Evolutionary conservation across 805 yeast genomes (phyloP), one percentile per base, ranked within the genome.

Genomic region (Lipomyces sp.): DNA sequence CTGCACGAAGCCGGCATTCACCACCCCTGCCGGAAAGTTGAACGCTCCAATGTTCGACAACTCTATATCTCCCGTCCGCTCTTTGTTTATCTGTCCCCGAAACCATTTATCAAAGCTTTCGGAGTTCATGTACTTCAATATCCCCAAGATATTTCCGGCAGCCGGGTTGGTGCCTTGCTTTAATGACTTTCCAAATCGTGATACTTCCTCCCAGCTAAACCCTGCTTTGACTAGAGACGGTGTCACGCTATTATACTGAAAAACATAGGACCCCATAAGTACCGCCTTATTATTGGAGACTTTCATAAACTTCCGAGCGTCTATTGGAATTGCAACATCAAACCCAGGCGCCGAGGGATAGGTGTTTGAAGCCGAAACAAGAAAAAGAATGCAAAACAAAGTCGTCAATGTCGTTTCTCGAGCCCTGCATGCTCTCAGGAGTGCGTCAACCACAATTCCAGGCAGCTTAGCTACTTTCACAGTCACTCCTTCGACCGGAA

Each of bases 31-130:
- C 4, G 39, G 18, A 31, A 45, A 51, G 6, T 33, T 18, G 19
- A 31, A 22, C n/a, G 47, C 47, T 2, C 55, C 55, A 29, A 51
- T 21, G 32, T 51, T 51, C 3, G 55, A 51, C 13, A 51, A 26
- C 19, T 46, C 51, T 19, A 51, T 13, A 32, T 42, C 48, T 2
- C 19, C 14, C 1, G 33, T 41, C 14, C 55, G 43, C 6, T 13
- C 22, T 8, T 23, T 8, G 14, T 51, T 51, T 1, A 51, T 13
- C n/a, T 46, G 37, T 16, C 36, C 24, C 10, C 23, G 33, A 41
- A 51, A 24, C 43, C 43, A 46, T 19, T 32, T 33, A 10, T 26
- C 31, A 7, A 46, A 42, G n/a, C n/a, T n/a, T 13, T 42, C 46
- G 33, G 45, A 51, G 39, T 23, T 24, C 16, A 47, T 41, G 16